Evolutionary conservation across 805 yeast genomes (phyloP), one percentile per base, ranked within the genome.

Genomic region (Yamadazyma sp.): DNA sequence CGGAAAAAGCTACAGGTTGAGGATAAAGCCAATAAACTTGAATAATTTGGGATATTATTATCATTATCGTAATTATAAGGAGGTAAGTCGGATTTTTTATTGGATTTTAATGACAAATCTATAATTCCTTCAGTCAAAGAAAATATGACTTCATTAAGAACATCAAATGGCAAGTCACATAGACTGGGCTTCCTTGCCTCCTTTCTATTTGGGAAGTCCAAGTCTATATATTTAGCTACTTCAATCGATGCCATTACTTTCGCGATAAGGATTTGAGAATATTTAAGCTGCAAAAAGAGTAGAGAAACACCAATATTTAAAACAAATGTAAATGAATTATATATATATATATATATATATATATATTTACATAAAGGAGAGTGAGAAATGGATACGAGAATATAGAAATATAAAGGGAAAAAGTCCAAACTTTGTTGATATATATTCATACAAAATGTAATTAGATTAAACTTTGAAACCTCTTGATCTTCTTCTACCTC

Each of bases 401-500:
- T n/a, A n/a, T n/a, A n/a, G n/a, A n/a, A n/a, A n/a, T n/a, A n/a
- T n/a, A n/a, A n/a, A n/a, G n/a, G n/a, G n/a, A n/a, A n/a, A n/a
- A n/a, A n/a, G n/a, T n/a, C n/a, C n/a, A n/a, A n/a, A n/a, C n/a
- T n/a, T n/a, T n/a, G n/a, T n/a, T n/a, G n/a, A n/a, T n/a, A n/a
- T n/a, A n/a, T n/a, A n/a, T n/a, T n/a, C n/a, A n/a, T n/a, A n/a
- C n/a, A 27, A 15, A 27, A 23, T 13, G 30, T 30, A 34, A 30
- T n/a, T 24, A 25, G 29, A 6, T 87, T 91, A 93, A 77, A 93
- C 99, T 86, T 93, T 93, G 98, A 93, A 93, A 80, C 96, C 99
- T 83, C 94, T 88, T 57, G 98, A 89, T 73, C 79, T 83, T 80
- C 99, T 82, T 76, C 84, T 94, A 83, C 99, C 99, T 86, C 99